A percentile compares a stretch with the other conserved stretches of the same genome.
Evolutionary conservation across 768 basidiomycete genomes (phyloP).

Genomic region (Russula emetica): DNA sequence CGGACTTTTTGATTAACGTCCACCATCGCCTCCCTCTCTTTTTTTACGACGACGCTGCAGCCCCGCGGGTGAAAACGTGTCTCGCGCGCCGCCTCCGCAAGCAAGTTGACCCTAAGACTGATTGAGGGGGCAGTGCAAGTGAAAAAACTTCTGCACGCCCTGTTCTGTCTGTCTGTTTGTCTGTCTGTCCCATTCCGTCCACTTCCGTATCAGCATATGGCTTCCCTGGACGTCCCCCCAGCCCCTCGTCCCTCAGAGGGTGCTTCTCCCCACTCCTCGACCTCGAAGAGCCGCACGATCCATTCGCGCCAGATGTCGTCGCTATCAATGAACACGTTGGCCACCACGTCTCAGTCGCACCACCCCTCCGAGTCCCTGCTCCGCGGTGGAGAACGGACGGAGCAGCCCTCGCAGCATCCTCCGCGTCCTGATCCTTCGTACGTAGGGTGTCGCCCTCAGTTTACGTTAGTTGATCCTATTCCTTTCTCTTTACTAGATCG

Average conservation of each 20-base stretch:
- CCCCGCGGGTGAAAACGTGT: conserved; percentile 3
- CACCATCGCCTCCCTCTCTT: background rate
- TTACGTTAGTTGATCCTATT: conserved; percentile 30
- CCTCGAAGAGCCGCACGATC: conserved; percentile 6
- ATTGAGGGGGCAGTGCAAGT: background rate
- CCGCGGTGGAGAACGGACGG: conserved; percentile 37
- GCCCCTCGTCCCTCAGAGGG: conserved; percentile 4
- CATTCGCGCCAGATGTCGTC: conserved; percentile 33
- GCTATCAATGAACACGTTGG: conserved; percentile 33
- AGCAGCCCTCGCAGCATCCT: conserved; percentile 39
- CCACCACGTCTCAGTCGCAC: conserved; percentile 31
- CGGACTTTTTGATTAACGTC: conserved; percentile 6
- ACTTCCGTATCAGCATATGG: conserved; percentile 3
- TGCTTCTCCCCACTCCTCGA: background rate
- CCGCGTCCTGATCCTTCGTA: conserved; percentile 42
- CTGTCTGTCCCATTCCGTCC: background rate
- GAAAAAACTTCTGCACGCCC: background rate
- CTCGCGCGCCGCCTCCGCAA: background rate
- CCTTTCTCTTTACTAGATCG: conserved; percentile 28
- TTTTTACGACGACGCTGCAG: background rate
- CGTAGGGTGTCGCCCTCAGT: conserved; percentile 25
- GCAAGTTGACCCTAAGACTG: background rate
- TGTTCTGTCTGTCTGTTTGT: background rate
- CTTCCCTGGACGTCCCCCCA: conserved; percentile 12
- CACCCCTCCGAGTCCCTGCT: conserved; percentile 35